Conservation (phyloP, 2,329 filamentous ascomycete genomes). For the Fusarium circinatum region DNA sequence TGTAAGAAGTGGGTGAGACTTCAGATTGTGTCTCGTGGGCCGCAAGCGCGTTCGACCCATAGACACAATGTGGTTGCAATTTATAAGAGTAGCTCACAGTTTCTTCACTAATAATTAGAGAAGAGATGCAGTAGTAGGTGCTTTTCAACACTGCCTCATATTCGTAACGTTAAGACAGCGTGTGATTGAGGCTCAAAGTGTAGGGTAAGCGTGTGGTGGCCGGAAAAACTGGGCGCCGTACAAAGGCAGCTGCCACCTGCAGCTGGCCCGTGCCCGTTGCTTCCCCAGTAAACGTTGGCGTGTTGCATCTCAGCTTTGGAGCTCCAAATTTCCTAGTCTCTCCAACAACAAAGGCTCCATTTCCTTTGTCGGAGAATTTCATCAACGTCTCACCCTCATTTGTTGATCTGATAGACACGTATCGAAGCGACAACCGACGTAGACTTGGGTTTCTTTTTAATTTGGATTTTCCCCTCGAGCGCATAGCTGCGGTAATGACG, state of each 20-base stretch:
- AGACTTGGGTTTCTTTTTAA: background rate
- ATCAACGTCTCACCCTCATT: constrained; percentile 29
- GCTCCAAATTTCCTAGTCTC: constrained; percentile 43
- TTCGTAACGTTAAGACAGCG: background rate
- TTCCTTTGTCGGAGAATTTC: constrained; percentile 36
- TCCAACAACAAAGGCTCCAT: constrained; percentile 36
- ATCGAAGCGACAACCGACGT: constrained; percentile 1
- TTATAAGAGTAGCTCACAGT: no score
- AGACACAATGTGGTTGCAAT: background rate
- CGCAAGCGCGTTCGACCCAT: background rate
- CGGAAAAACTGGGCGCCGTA: constrained; percentile 36
- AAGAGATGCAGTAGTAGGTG: background rate
- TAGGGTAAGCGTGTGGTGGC: background rate
- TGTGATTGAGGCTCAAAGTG: background rate
- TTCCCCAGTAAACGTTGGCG: constrained; percentile 34
- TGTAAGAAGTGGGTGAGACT: no score
- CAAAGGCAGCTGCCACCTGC: background rate
- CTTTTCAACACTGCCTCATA: background rate
- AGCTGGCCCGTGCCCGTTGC: constrained; percentile 36
- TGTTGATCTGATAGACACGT: background rate
- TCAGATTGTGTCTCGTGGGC: accelerated
- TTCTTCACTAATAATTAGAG: background rate
- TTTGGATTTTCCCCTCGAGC: background rate
- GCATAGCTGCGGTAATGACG: constrained; percentile 43
- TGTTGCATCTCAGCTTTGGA: constrained; percentile 40